Evolutionary conservation across 805 yeast genomes (phyloP).

Genomic region (Peterozyma xylosa): DNA sequence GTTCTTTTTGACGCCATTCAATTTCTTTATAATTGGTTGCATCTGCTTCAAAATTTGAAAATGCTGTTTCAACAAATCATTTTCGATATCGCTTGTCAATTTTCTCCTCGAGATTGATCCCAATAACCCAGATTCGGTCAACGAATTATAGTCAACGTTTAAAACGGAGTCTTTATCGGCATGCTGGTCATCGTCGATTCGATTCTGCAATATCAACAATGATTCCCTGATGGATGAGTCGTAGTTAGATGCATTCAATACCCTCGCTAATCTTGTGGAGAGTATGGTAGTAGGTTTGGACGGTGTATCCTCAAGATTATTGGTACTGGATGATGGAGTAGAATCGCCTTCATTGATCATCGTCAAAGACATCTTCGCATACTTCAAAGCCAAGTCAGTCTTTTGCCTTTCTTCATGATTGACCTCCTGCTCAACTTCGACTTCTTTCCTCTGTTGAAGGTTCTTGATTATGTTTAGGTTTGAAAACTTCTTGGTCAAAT

Average conservation of each 20-base stretch:
- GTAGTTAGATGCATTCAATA: constrained; percentile 35
- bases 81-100: constrained; percentile 52
- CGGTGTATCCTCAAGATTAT: not conserved
- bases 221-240: constrained; percentile 28
- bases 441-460: constrained; percentile 8
- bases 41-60: constrained; percentile 37
- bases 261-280: constrained; percentile 40
- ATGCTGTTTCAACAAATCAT: constrained; percentile 51
- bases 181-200: constrained; percentile 22
- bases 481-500: constrained; percentile 28
- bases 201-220: constrained; percentile 17
- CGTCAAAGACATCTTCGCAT: constrained; percentile 39
- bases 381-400: constrained; percentile 30
- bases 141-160: constrained; percentile 17
- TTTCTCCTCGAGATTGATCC: constrained; percentile 59
- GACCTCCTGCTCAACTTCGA: not conserved
- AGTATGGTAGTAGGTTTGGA: constrained; percentile 14
- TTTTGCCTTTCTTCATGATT: constrained; percentile 4
- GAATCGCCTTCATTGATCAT: constrained; percentile 18
- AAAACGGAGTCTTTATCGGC: constrained; percentile 18
- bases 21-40: constrained; percentile 35
- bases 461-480: constrained; percentile 22
- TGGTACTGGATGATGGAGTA: not conserved
- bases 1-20: constrained; percentile 21
- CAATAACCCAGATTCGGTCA: constrained; percentile 38